Percentiles rank a stretch among this genome's conserved stretches.
These are phyloP conservation scores for Monosporascus ibericus DNA, from an alignment of 2,329 filamentous ascomycete species.

Conservation along the genomic window DNA sequence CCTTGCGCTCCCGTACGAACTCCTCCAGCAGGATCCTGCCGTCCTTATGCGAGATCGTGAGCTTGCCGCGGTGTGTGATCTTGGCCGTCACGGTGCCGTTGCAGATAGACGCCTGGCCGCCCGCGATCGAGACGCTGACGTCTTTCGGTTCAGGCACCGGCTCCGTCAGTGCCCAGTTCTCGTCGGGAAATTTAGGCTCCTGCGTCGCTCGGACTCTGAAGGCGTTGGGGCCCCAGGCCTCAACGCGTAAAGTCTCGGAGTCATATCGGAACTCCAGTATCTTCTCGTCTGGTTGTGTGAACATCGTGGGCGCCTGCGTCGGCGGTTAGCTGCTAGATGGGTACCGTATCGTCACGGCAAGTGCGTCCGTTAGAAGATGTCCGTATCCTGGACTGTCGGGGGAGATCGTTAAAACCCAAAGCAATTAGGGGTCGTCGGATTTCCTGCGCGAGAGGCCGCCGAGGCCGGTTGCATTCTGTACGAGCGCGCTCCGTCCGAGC, in stretches of 20 bases:
- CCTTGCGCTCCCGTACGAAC: constrained; percentile 42
- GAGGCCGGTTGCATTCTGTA: neutral
- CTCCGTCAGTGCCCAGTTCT: constrained; percentile 35
- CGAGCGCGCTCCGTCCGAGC: neutral
- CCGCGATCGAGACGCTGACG: constrained; percentile 16
- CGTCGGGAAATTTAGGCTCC: constrained; percentile 24
- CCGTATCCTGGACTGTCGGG: neutral
- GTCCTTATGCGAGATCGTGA: constrained; percentile 38
- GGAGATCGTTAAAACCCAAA: neutral
- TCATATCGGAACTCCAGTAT: constrained; percentile 24
- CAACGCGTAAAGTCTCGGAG: constrained; percentile 41
- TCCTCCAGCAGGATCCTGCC: constrained; percentile 45
- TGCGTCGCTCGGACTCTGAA: constrained; percentile 42
- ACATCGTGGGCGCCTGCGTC: constrained; percentile 3
- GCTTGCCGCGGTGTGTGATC: constrained; percentile 41
- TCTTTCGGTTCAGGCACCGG: constrained; percentile 9
- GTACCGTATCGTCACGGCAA: neutral
- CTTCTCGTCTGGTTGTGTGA: constrained; percentile 3
- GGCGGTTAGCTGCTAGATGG: neutral
- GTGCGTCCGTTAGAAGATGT: no score
- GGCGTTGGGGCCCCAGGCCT: constrained; percentile 42
- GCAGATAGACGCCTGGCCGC: constrained; percentile 30
- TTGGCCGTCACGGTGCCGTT: constrained; percentile 44
- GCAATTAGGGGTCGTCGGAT: neutral
- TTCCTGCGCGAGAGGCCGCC: neutral